These are phyloP conservation scores for Brettanomyces nanus DNA, from an alignment of 805 yeast genomes.

Conservation along the genomic window DNA sequence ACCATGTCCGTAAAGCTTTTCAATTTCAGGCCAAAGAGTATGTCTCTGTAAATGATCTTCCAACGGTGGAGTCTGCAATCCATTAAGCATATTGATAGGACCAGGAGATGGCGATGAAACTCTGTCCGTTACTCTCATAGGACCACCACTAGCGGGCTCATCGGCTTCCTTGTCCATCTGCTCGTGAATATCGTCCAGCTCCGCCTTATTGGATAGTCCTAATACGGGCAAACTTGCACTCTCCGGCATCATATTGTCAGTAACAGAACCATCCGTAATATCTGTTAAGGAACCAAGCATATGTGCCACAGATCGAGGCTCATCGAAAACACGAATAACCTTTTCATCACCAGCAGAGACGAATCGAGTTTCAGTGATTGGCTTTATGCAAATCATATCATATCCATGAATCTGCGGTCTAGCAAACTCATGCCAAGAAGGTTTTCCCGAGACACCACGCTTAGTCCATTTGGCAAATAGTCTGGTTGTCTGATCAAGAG, in stretches of 20 bases:
- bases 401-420: conserved; percentile 98
- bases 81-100: conserved; percentile 37
- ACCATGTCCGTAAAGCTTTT: conserved; percentile 95
- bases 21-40: conserved; percentile 91
- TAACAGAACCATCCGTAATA: conserved; percentile 10
- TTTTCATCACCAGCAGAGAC: conserved; percentile 97
- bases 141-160: conserved; percentile 25
- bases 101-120: conserved; percentile 25
- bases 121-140: conserved; percentile 7
- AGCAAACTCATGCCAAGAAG: conserved; percentile 84
- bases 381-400: conserved; percentile 79
- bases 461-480: conserved; percentile 59
- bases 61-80: conserved; percentile 56
- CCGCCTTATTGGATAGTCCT: conserved; percentile 89
- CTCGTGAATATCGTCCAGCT: conserved; percentile 35
- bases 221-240: conserved; percentile 88
- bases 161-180: conserved; percentile 33
- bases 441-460: conserved; percentile 15
- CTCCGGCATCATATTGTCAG: conserved; percentile 47
- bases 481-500: conserved; percentile 91
- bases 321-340: conserved; percentile 78
- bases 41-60: conserved; percentile 90
- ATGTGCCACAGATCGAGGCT: conserved; percentile 70
- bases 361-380: conserved; percentile 53
- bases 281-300: conserved; percentile 40